phyloP scores from a whole-genome alignment of 2,329 filamentous ascomycete genomes.

The Ophiostoma australiae region DNA sequence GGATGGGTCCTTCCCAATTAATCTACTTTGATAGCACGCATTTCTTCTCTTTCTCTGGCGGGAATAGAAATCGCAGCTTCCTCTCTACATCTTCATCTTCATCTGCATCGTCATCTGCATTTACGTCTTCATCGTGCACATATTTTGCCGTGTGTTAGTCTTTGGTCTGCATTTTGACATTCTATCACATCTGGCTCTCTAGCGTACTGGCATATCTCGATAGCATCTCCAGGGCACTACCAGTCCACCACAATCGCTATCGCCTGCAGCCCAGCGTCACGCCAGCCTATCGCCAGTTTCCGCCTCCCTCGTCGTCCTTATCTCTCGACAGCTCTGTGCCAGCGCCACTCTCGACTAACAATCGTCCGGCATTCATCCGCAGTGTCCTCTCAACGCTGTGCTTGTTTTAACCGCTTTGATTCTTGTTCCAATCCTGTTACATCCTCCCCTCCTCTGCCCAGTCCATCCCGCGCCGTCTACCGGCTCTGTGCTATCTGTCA shows the following conservation, averaged over 20 bases:
- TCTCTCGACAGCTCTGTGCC: neutral
- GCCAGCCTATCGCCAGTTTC: neutral
- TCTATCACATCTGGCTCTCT: neutral
- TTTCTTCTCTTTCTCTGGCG: conserved; percentile 3
- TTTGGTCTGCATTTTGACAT: neutral
- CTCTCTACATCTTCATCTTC: neutral
- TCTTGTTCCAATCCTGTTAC: too few species aligned
- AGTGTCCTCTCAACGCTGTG: neutral
- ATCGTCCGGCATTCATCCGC: neutral
- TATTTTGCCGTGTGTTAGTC: neutral
- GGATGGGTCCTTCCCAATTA: conserved; percentile 5
- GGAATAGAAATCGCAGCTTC: neutral
- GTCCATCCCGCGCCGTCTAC: neutral
- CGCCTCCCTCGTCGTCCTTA: neutral
- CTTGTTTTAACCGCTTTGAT: neutral
- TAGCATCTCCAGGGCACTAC: neutral
- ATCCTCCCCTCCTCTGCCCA: neutral
- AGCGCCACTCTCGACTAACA: neutral
- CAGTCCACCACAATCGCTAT: neutral
- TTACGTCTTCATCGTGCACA: neutral
- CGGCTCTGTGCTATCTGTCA: neutral
- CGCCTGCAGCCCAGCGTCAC: neutral
- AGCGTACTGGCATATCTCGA: neutral
- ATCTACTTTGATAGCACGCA: neutral
- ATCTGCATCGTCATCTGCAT: neutral